Evolutionary conservation across 441 rosid genomes (phyloP), one percentile per base, ranked within the genome.

Genomic region (Pelargonium australe): DNA sequence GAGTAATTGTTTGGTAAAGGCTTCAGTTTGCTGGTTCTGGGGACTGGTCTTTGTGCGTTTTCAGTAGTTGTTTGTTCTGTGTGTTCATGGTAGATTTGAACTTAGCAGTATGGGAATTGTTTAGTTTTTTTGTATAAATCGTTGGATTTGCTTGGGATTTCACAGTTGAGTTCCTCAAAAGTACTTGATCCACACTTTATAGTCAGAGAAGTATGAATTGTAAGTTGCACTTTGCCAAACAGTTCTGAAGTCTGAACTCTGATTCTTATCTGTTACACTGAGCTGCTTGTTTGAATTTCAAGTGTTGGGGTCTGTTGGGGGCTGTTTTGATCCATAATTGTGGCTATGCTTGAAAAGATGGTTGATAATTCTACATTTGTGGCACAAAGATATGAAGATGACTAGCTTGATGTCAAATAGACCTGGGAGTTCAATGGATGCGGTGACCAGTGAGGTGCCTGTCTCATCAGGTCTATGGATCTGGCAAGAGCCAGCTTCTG

Each of bases 381-480:
- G 58, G 63, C 43, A 70, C 67, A 70, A 65, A 74, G 72, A 63
- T 65, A 57, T 68, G 60, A 77, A 53, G 73, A 8, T 13, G 55
- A 76, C 20, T 65, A 9, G 49, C 68, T 49, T 79, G 73, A 73
- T 65, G 72, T 19, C 68, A 63, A 63, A 75, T 61, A 66, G 61
- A 65, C 57, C 55, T 5, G 20, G 70, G 45, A 75, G 60, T 68
- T 73, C 66, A 69, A 31, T 73, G 45, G 72, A 64, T 78, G 68
- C 57, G 70, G 66, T 79, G 78, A 72, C 55, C 61, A 65, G 82
- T 65, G 85, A 77, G 80, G 70, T 65, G 4, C 73, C 79, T 80
- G 69, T 53, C 66, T 63, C 80, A 61, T 68, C 83, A 10, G 80
- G 72, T 79, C 78, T 63, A 65, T 75, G 79, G 83, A 62, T 73